These are phyloP conservation scores for Pythium brachiatum DNA, from an alignment of 352 stramenopile genomes.

Conservation along the genomic window DNA sequence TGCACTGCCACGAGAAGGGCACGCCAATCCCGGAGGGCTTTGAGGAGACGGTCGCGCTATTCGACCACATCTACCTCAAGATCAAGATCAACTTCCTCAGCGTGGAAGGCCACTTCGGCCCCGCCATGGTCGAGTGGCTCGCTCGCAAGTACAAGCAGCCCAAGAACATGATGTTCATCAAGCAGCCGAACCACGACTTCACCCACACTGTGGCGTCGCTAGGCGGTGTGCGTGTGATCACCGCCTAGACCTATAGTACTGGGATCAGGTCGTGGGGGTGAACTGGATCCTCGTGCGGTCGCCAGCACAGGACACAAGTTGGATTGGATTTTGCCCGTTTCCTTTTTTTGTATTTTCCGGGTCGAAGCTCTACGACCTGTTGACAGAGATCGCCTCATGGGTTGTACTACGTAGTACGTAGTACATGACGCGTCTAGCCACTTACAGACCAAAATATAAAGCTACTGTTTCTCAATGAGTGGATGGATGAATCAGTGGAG, in stretches of 20 bases:
- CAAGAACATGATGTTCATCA: constrained; percentile 97
- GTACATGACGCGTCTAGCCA: constrained; percentile 3
- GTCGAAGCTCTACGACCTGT: background rate
- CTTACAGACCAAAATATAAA: constrained; percentile 2
- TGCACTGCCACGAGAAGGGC: constrained; percentile 85
- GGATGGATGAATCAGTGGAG: background rate
- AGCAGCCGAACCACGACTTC: constrained; percentile 94
- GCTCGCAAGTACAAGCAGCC: constrained; percentile 86
- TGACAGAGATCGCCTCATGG: background rate
- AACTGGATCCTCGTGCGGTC: background rate
- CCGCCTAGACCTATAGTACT: constrained; percentile 47
- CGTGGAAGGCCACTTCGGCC: constrained; percentile 84
- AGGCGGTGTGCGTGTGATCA: constrained; percentile 92
- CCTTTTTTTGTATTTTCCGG: constrained; percentile 3
- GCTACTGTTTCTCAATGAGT: background rate
- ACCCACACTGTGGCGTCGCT: constrained; percentile 90
- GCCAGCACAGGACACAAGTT: background rate
- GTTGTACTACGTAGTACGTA: too few species aligned
- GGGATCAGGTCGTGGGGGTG: background rate
- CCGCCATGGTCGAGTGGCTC: constrained; percentile 91
- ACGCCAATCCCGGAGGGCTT: constrained; percentile 59
- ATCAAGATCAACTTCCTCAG: constrained; percentile 92
- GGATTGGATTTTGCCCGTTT: background rate
- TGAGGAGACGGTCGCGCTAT: constrained; percentile 87
- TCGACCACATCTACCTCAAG: constrained; percentile 94